These are phyloP conservation scores for Clonostachys byssicola DNA, from an alignment of 2,329 filamentous ascomycete species.

Conservation along the genomic window DNA sequence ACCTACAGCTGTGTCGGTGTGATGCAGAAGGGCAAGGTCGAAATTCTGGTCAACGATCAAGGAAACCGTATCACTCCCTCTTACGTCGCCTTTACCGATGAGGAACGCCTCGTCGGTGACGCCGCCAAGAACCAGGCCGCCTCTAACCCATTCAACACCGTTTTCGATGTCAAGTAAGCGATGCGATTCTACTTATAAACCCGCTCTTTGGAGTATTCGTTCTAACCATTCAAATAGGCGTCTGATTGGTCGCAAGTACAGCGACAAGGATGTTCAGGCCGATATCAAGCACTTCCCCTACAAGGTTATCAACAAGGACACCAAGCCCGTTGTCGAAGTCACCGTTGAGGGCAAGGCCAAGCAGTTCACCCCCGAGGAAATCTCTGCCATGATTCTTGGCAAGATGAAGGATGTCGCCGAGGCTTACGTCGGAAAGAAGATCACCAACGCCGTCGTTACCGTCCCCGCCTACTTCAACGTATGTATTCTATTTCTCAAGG, in stretches of 20 bases:
- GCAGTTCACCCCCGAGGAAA: conserved; percentile 75
- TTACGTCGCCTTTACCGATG: conserved; percentile 94
- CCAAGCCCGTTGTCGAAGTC: conserved; percentile 82
- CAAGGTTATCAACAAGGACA: conserved; percentile 85
- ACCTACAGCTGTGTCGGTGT: conserved; percentile 90
- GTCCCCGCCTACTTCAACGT: conserved; percentile 95
- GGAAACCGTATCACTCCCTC: conserved; percentile 95
- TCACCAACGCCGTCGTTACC: conserved; percentile 86
- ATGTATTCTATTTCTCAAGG: conserved; percentile 9
- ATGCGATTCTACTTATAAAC: background rate
- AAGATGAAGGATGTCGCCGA: conserved; percentile 86
- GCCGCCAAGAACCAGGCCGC: conserved; percentile 95
- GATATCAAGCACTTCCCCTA: conserved; percentile 99
- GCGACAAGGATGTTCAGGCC: conserved; percentile 81
- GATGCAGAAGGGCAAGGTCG: conserved; percentile 92
- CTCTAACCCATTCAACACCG: conserved; percentile 70
- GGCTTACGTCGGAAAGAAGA: conserved; percentile 75
- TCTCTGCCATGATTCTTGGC: conserved; percentile 76
- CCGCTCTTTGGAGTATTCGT: background rate
- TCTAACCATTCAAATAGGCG: conserved; percentile 47
- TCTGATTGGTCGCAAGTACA: conserved; percentile 79
- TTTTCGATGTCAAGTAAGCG: conserved; percentile 80
- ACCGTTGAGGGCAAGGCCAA: conserved; percentile 61
- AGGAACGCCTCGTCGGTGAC: conserved; percentile 95
- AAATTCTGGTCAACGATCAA: conserved; percentile 95